Base-by-base conservation (phyloP, 1,139 yeast species). In the Taphrina betulina region DNA sequence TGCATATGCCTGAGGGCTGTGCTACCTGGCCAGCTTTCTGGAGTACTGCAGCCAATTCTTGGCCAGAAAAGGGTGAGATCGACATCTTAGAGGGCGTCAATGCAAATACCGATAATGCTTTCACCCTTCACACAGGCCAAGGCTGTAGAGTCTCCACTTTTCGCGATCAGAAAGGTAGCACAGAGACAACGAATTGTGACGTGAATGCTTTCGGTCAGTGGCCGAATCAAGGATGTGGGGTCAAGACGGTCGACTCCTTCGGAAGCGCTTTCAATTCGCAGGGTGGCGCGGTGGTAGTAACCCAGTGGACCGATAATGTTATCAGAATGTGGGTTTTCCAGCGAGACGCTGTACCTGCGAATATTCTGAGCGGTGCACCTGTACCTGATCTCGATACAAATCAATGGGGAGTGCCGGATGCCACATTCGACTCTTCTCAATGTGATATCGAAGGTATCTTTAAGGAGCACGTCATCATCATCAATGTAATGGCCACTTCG, bases 11-110 rank as follows among this genome's bases (percentile, higher is more conserved):
- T 2, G 42, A 26, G 19, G 59, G 57, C n/a, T 57, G 59, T 17
- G 59, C 56, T 19, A 46, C 57, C 14, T 57, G 59, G 59, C 59
- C 59, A 2, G 59, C 59, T 16, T 57, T 57, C 24, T 57, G 59
- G 59, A 45, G 53, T 8, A 37, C 51, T 23, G 53, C 56, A 14
- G 50, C 45, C 7, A 26, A 24, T 3, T 40, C 53, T 5, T 57
- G 59, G 59, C 59, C 59, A 12, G 17, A 23, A 5, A 31, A 35
- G 10, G 59, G 59, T 4, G 59, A 57, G 22, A 53, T 57, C 5
- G 59, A 57, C 42, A 53, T 57, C 20, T 19, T 57, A 22, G 59
- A 57, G 37, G 57, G 57, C 22, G 59, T 57, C 16, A 57, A 57
- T 17, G 14, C 24, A 22, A 53, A 46, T 19, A 33, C 31, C 1